Evolutionary conservation across 2,329 filamentous ascomycete species (phyloP).

Genomic region (Huntiella bhutanensis): DNA sequence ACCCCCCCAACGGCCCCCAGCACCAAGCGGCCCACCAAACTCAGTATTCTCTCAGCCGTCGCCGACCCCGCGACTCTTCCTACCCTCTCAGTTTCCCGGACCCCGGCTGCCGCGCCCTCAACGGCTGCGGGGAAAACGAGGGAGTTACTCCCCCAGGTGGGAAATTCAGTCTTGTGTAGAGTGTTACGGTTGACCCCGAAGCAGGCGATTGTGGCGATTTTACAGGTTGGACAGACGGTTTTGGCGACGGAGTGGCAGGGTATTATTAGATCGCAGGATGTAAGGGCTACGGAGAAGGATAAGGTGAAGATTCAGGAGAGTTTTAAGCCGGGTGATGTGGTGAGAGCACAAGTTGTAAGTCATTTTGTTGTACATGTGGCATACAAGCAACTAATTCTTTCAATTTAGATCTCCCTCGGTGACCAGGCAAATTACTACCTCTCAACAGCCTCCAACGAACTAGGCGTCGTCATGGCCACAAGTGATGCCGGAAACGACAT

Average conservation of each 20-base stretch:
- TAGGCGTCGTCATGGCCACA: constrained; percentile 83
- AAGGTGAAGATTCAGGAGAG: constrained; percentile 78
- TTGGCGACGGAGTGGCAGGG: constrained; percentile 69
- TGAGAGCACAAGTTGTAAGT: constrained; percentile 64
- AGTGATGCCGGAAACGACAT: constrained; percentile 79
- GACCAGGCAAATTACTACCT: constrained; percentile 93
- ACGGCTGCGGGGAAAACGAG: constrained; percentile 17
- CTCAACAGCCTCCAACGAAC: constrained; percentile 76
- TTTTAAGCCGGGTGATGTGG: constrained; percentile 83
- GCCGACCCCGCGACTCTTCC: constrained; percentile 25
- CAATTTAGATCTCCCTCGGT: constrained; percentile 56
- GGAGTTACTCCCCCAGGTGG: constrained; percentile 65
- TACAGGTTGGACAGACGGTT: constrained; percentile 57
- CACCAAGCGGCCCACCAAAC: constrained; percentile 39
- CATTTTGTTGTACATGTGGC: neutral
- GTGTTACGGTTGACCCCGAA: constrained; percentile 72
- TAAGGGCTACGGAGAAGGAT: constrained; percentile 89
- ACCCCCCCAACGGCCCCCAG: constrained; percentile 27
- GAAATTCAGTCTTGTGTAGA: constrained; percentile 61
- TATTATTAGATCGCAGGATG: constrained; percentile 72
- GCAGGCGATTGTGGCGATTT: constrained; percentile 71
- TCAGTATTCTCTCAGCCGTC: constrained; percentile 22
- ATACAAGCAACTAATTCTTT: constrained; percentile 4
- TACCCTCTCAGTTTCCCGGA: constrained; percentile 35
- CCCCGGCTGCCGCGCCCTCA: constrained; percentile 22